phyloP scores from a whole-genome alignment of 306 rosid species.

The Quercus ilex region DNA sequence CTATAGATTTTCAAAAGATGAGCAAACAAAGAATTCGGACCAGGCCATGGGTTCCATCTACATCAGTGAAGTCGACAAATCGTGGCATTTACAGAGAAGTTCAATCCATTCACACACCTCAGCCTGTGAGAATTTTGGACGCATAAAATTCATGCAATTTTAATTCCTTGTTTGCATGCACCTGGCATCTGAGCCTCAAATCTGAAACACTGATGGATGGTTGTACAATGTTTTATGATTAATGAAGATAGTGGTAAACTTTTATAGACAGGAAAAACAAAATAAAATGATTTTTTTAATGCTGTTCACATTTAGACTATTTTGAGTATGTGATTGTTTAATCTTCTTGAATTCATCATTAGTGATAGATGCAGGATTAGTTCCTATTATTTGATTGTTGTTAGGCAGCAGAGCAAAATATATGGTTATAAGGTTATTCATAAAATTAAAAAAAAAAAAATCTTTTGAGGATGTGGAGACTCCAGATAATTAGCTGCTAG shows the following conservation, averaged over 20 bases:
- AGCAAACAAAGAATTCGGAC: slow-evolving; percentile 44
- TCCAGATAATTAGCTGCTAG: no score
- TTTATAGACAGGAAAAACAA: neutral
- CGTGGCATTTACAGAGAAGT: slow-evolving; percentile 48
- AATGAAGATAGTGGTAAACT: neutral
- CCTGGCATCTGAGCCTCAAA: neutral
- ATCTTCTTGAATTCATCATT: neutral
- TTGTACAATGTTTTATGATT: neutral
- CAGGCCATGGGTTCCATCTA: slow-evolving; percentile 37
- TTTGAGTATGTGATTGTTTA: neutral
- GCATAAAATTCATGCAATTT: neutral
- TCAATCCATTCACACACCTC: slow-evolving; percentile 45
- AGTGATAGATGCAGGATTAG: neutral
- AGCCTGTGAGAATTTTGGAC: slow-evolving; percentile 29
- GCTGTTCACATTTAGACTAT: no score
- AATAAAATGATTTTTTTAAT: neutral
- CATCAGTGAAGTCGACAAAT: slow-evolving; percentile 33
- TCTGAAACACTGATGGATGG: neutral
- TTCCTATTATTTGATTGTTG: neutral
- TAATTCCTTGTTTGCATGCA: neutral
- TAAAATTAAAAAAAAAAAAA: no score
- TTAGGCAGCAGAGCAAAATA: neutral
- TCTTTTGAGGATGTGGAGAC: no score
- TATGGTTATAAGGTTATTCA: no score
- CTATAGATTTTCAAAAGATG: slow-evolving; percentile 43